These are phyloP conservation scores for Ceratobasidium sp. DNA, from an alignment of 1,284 basidiomycete species.

Conservation along the genomic window DNA sequence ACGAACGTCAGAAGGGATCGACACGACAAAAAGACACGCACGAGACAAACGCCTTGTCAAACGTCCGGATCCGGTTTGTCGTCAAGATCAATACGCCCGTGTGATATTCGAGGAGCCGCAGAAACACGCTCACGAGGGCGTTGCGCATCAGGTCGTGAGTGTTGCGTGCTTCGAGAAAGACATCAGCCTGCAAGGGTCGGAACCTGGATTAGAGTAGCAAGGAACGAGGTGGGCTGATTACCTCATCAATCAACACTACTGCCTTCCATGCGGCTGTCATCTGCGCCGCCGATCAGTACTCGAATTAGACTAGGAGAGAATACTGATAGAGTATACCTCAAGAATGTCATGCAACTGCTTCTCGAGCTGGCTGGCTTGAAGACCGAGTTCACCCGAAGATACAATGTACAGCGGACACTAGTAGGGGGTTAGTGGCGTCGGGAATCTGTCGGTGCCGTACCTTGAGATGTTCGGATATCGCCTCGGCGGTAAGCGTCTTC, in stretches of 20 bases:
- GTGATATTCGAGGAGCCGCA: conserved; percentile 68
- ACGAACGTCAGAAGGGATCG: background rate
- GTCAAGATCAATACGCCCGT: conserved; percentile 69
- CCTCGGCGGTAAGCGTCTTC: conserved; percentile 34
- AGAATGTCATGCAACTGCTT: conserved; percentile 55
- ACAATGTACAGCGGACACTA: conserved; percentile 61
- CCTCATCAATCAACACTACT: conserved; percentile 66
- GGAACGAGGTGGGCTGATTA: too few relatives aligned
- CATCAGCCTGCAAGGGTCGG: conserved; percentile 51
- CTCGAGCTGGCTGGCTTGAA: conserved; percentile 56
- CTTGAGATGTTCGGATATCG: conserved; percentile 35
- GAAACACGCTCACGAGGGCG: conserved; percentile 68
- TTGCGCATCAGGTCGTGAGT: conserved; percentile 65
- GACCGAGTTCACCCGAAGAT: conserved; percentile 65
- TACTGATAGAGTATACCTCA: conserved; percentile 47
- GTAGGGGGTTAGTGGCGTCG: too few relatives aligned
- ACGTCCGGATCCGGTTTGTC: conserved; percentile 66
- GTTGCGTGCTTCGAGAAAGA: conserved; percentile 69
- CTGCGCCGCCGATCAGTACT: conserved; percentile 41
- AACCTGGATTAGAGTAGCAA: background rate
- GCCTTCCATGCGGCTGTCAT: conserved; percentile 67
- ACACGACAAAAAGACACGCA: background rate
- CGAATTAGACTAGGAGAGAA: background rate
- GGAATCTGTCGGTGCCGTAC: too few relatives aligned
- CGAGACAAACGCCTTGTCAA: conserved; percentile 67